A percentile compares a stretch with the other conserved stretches of the same genome.
These are phyloP conservation scores for Nicotiana otophora DNA, from an alignment of 257 asterid species.

Conservation along the genomic window DNA sequence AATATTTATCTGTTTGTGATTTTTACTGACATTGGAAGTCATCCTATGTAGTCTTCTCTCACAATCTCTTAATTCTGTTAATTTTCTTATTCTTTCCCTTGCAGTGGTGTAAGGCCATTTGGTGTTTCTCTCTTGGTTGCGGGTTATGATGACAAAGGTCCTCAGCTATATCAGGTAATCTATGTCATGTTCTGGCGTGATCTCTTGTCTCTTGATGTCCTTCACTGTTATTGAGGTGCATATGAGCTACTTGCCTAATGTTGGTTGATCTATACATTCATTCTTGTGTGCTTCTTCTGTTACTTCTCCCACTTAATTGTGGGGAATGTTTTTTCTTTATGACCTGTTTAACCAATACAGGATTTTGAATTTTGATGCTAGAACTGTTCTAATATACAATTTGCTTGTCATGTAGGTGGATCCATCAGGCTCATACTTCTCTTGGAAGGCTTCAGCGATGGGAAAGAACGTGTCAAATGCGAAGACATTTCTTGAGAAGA, in stretches of 20 bases:
- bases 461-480: constrained; percentile 99
- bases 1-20: background rate
- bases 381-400: background rate
- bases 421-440: constrained; percentile 97
- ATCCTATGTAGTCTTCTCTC: background rate
- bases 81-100: constrained; percentile 13
- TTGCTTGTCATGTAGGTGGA: constrained; percentile 51
- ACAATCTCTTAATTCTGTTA: background rate
- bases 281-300: background rate
- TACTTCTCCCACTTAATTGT: background rate
- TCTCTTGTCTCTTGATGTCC: background rate
- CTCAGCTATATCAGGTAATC: constrained; percentile 86
- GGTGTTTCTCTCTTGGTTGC: constrained; percentile 97
- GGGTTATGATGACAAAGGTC: constrained; percentile 98
- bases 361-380: background rate
- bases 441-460: constrained; percentile 99
- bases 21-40: background rate
- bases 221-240: background rate
- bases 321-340: background rate
- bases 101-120: constrained; percentile 95
- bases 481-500: constrained; percentile 92
- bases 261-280: background rate
- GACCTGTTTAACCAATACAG: background rate
- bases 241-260: background rate
- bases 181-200: constrained; percentile 3